Percentiles rank a stretch among this genome's conserved stretches.
Conservation (phyloP, 2,329 filamentous ascomycete species). For the Fusarium verticillioides region DNA sequence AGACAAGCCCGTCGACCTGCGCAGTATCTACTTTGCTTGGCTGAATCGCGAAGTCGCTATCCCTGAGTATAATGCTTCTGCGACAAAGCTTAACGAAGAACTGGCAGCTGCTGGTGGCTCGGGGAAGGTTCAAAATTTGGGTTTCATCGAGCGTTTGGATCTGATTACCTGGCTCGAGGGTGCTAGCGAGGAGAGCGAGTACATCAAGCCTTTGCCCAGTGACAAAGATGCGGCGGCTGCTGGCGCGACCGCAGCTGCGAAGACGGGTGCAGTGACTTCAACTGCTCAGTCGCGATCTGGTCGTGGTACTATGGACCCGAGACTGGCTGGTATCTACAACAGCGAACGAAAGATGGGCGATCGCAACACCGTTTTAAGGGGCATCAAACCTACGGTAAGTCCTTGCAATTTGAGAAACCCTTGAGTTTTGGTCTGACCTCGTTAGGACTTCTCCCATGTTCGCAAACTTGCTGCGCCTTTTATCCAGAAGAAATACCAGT, state of each 20-base stretch:
- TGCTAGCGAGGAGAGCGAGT: conserved; percentile 89
- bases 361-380: conserved; percentile 86
- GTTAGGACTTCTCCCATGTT: conserved; percentile 91
- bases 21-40: conserved; percentile 97
- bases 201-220: conserved; percentile 84
- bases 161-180: conserved; percentile 94
- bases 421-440: conserved; percentile 12
- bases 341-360: conserved; percentile 93
- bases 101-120: conserved; percentile 69
- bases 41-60: conserved; percentile 90
- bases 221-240: conserved; percentile 61
- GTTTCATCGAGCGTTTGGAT: conserved; percentile 91
- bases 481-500: conserved; percentile 69
- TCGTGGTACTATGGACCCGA: conserved; percentile 79
- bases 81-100: conserved; percentile 82
- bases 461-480: conserved; percentile 86
- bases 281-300: conserved; percentile 63
- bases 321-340: conserved; percentile 88
- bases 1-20: conserved; percentile 80
- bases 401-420: neutral
- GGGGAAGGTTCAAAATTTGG: conserved; percentile 84
- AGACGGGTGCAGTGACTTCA: conserved; percentile 54
- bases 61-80: conserved; percentile 89
- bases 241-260: conserved; percentile 52
- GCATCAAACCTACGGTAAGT: conserved; percentile 87